phyloP scores from a whole-genome alignment of 495 filamentous ascomycete species.

The Parathielavia appendiculata region DNA sequence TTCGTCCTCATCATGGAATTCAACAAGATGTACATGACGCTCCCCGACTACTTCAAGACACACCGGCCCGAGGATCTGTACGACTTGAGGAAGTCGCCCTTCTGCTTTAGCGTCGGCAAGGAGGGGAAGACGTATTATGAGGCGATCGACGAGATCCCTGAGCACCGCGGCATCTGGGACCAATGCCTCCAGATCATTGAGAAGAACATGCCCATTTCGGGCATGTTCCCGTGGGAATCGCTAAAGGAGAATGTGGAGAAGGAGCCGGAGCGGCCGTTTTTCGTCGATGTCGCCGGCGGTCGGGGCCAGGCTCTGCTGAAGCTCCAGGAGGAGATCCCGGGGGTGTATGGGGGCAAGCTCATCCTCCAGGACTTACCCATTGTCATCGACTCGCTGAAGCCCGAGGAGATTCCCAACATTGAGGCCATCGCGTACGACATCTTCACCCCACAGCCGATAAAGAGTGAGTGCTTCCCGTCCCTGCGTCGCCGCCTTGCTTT shows the following conservation, averaged over 20 bases:
- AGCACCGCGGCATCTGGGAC: constrained; percentile 20
- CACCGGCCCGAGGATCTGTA: constrained; percentile 27
- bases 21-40: constrained; percentile 13
- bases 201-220: constrained; percentile 28
- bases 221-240: constrained; percentile 36
- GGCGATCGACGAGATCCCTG: constrained; percentile 19
- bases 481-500: not conserved
- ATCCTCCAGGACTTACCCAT: constrained; percentile 24
- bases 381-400: constrained; percentile 20
- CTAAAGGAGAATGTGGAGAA: constrained; percentile 30
- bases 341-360: constrained; percentile 18
- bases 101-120: constrained; percentile 24
- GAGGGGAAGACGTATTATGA: constrained; percentile 34
- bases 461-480: constrained; percentile 15
- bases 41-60: constrained; percentile 31
- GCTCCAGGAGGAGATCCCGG: constrained; percentile 24
- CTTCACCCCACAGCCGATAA: constrained; percentile 18
- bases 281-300: constrained; percentile 30
- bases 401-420: constrained; percentile 16
- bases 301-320: constrained; percentile 28
- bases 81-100: constrained; percentile 32
- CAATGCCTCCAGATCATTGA: constrained; percentile 26
- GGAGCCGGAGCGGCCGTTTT: constrained; percentile 31
- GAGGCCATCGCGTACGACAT: constrained; percentile 22
- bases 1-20: constrained; percentile 24